Evolutionary conservation across 129 eudicot species (phyloP), one percentile per base, ranked within the genome.

Genomic region (Chrysanthemum lavandulifolium): DNA sequence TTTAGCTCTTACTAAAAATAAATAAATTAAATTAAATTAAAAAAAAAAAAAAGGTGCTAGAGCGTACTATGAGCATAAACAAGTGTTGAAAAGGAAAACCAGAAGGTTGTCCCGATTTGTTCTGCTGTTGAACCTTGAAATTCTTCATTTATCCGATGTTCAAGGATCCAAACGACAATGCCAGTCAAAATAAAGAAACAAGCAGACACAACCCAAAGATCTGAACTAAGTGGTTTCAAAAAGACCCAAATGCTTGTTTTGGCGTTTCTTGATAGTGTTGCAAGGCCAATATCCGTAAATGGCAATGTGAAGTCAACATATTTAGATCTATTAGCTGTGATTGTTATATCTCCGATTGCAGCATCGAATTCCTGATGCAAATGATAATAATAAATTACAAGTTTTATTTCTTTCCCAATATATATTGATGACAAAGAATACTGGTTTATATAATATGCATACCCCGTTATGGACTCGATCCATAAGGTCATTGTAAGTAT

Each of bases 281-380:
- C 84, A 15, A 73, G 23, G 6, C 89, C 92, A 0, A 60, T 31
- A 13, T 84, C 87, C 2, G 81, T 77, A 48, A 10, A 79, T 0
- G 92, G 77, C 14, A 77, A 31, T 8, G 92, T 84, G 79, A 87
- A 87, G 66, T 87, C 92, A 10, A 79, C 87, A 18, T 73, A 84
- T 0, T 3, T 23, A 14, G 79, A 58, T 73, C 89, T 67, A 23
- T 81, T 64, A 6, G 84, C 60, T 13, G 82, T 69, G 47, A 87
- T 87, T 4, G 89, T 81, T 13, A 79, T 49, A 62, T 87, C 92
- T 13, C 89, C 89, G 2, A 84, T 69, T 0, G 75, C 83, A 52
- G 75, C 92, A 77, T 87, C 89, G 74, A 49, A 82, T 53, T 63
- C 67, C 82, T 78, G 67, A 23, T 54, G 4, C 57, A 67, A 81